Evolutionary conservation across 202 grass and related monocot species (phyloP).

Genomic region (Alloteropsis angusta): DNA sequence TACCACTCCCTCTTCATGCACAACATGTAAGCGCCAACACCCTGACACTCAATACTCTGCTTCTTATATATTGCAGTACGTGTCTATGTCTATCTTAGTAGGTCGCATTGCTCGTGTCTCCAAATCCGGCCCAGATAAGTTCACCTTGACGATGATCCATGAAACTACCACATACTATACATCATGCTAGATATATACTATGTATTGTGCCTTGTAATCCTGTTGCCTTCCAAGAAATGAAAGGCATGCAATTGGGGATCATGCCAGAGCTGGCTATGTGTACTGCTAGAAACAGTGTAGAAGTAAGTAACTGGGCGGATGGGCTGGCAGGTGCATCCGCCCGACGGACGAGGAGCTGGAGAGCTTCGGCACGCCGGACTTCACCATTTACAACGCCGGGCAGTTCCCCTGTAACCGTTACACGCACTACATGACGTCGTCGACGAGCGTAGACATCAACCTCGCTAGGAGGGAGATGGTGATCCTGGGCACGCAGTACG

Average conservation of each 20-base stretch:
- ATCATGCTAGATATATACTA: neutral
- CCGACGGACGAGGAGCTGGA: constrained; percentile 96
- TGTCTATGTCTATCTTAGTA: neutral
- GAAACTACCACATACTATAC: neutral
- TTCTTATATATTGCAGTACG: neutral
- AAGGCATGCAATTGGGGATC: constrained; percentile 23
- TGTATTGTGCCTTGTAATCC: neutral
- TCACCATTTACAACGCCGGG: constrained; percentile 99
- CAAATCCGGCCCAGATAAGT: constrained; percentile 71
- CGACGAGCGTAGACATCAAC: constrained; percentile 92
- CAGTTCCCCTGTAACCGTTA: constrained; percentile 99
- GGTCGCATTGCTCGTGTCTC: neutral
- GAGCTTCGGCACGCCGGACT: constrained; percentile 90
- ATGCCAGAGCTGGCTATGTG: neutral
- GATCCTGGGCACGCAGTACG: constrained; percentile 98
- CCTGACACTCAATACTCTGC: neutral
- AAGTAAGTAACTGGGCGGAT: constrained; percentile 63
- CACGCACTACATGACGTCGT: constrained; percentile 99
- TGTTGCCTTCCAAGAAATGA: constrained; percentile 30
- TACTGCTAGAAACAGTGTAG: constrained; percentile 22
- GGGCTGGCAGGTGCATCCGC: constrained; percentile 75
- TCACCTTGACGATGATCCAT: constrained; percentile 40
- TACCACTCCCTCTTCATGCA: constrained; percentile 99
- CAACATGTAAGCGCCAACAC: constrained; percentile 73
- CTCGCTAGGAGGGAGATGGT: constrained; percentile 98